Percentiles rank a stretch among this genome's conserved stretches.
Conservation (phyloP, 805 yeast species). For the Myxozyma nipponensis region DNA sequence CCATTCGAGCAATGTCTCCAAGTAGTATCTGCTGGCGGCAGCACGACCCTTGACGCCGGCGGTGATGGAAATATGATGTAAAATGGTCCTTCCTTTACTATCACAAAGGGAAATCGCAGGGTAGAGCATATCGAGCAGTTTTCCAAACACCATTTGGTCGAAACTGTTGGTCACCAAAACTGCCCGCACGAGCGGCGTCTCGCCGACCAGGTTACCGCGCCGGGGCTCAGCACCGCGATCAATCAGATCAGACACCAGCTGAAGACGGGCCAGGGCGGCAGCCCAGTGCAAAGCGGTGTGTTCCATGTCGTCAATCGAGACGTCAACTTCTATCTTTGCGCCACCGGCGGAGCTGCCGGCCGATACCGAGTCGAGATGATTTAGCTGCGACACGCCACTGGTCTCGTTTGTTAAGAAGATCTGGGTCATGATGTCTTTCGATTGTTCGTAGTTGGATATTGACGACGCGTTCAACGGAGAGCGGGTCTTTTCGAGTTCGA, state of each 20-base stretch:
- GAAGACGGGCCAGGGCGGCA: constrained; percentile 76
- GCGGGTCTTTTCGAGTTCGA: constrained; percentile 2
- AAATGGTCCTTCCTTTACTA: constrained; percentile 67
- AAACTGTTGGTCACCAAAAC: constrained; percentile 79
- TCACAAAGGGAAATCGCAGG: constrained; percentile 69
- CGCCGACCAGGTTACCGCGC: constrained; percentile 77
- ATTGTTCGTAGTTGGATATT: constrained; percentile 38
- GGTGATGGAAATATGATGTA: constrained; percentile 81
- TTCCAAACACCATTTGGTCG: constrained; percentile 71
- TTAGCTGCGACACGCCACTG: constrained; percentile 35
- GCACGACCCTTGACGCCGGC: constrained; percentile 73
- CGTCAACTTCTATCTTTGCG: constrained; percentile 57
- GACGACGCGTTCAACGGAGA: constrained; percentile 30
- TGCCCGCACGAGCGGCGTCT: constrained; percentile 79
- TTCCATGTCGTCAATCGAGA: constrained; percentile 88
- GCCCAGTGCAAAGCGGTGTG: constrained; percentile 96
- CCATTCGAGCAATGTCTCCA: constrained; percentile 73
- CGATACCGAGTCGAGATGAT: constrained; percentile 31
- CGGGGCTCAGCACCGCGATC: constrained; percentile 62
- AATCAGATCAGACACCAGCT: constrained; percentile 66
- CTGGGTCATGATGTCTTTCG: constrained; percentile 48
- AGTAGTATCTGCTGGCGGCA: constrained; percentile 67
- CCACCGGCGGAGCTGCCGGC: constrained; percentile 24
- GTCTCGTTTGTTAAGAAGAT: constrained; percentile 48
- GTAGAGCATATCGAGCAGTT: constrained; percentile 65